Percentiles rank a stretch among this genome's conserved stretches.
These are phyloP conservation scores for Naganishia vaughanmartiniae DNA, from an alignment of 768 basidiomycete species.

Conservation along the genomic window DNA sequence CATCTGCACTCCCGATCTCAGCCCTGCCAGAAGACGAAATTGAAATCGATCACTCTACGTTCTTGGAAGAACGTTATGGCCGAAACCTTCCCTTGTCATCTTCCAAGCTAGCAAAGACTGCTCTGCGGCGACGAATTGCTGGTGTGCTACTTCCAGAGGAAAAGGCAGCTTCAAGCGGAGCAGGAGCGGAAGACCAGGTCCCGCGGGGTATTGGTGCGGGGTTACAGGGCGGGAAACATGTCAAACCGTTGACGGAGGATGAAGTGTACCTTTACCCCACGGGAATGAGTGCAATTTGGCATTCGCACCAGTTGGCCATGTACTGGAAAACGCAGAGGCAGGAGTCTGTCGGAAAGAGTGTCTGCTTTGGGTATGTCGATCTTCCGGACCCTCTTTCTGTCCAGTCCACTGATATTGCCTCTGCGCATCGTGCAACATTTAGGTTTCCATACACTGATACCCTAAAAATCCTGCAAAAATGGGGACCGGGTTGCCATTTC, in stretches of 20 bases:
- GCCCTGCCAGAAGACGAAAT: conserved; percentile 55
- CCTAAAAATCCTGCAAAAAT: conserved; percentile 87
- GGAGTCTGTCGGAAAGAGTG: conserved; percentile 65
- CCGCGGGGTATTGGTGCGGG: conserved; percentile 36
- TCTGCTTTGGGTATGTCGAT: conserved; percentile 80
- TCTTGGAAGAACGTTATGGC: conserved; percentile 92
- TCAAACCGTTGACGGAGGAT: conserved; percentile 71
- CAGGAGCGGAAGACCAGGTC: conserved; percentile 30
- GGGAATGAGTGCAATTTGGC: conserved; percentile 95
- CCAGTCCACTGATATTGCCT: background rate
- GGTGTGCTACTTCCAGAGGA: conserved; percentile 72
- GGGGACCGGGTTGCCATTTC: conserved; percentile 92
- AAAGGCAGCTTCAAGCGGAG: conserved; percentile 50
- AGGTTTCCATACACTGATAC: conserved; percentile 97
- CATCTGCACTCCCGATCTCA: conserved; percentile 27
- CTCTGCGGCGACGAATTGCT: conserved; percentile 81
- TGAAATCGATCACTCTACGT: conserved; percentile 64
- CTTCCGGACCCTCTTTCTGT: background rate
- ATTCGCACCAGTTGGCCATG: conserved; percentile 71
- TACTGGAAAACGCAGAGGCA: conserved; percentile 54
- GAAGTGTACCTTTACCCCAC: conserved; percentile 85
- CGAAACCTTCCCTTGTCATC: conserved; percentile 75
- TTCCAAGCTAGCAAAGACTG: conserved; percentile 77
- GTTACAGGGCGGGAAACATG: conserved; percentile 62
- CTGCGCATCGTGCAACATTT: conserved; percentile 6